Base-by-base conservation (phyloP, 352 stramenopile genomes). In the Phytophthora quininea region DNA sequence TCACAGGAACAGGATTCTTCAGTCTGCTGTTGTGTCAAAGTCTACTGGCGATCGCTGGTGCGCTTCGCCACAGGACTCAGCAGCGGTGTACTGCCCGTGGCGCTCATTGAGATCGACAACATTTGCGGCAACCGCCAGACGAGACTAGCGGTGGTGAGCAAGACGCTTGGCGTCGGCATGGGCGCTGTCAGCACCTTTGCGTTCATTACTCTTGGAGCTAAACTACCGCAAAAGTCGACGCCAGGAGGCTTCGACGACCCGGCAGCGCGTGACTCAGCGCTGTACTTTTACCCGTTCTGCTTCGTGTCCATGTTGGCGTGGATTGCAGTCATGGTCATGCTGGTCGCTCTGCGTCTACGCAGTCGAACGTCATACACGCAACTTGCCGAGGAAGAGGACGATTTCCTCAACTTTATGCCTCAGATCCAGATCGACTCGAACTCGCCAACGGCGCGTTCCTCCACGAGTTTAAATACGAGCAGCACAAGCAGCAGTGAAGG, bases 41-140 rank as follows among this genome's bases (percentile, higher is more conserved):
- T 65, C 61, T 94, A 47, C 40, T 90, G 32, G 82, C 84, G n/a
- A 92, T 94, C 79, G 9, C 74, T 94, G 29, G 84, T 92, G 64
- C 86, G 86, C 49, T 92, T 94, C 46, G 77, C 83, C 7, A 94
- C 82, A 3, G 86, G 86, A 1, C 68, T 94, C 4, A 89, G 89
- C 52, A 94, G 84, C 43, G 86, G 86, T 27, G 86, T 92, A 15
- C 63, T 88, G 14, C 84, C 86, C 3, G 83, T 92, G 40, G 84
- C 86, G 33, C 69, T 91, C 15, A 92, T 92, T 46, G 84, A 94
- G 62, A 92, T 92, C 27, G 86, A 94, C 66, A 91, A 89, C 35
- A 92, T 94, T 43, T 94, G 86, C 62, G 86, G 85, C 32, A 89
- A 91, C 38, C 77, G 86, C 10, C 86, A 94, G 57, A 89, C 86